A percentile compares a stretch with the other conserved stretches of the same genome.
Evolutionary conservation across 148 eudicot genomes (phyloP).

Genomic region (Pharnaceum exiguum): DNA sequence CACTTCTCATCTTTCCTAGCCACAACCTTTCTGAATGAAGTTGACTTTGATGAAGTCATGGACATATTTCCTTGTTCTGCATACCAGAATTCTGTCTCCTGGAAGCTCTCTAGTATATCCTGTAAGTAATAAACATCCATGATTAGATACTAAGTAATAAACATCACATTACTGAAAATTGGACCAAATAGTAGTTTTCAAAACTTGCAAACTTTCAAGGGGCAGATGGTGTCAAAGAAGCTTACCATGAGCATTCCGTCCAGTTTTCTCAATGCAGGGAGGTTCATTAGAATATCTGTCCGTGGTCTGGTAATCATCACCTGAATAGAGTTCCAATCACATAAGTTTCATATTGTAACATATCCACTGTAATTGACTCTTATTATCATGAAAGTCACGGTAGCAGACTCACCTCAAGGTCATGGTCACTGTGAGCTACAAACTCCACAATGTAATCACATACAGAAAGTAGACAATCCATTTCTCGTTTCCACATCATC

Average conservation of each 20-base stretch:
- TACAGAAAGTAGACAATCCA: conserved; percentile 87
- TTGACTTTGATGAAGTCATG: conserved; percentile 38
- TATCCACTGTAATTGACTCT: neutral
- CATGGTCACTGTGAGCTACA: conserved; percentile 38
- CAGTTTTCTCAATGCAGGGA: conserved; percentile 83
- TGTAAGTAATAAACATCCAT: conserved; percentile 15
- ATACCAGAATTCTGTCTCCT: conserved; percentile 86
- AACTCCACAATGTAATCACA: conserved; percentile 87
- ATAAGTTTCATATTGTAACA: neutral
- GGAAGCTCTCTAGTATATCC: conserved; percentile 79
- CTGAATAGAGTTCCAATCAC: conserved; percentile 29
- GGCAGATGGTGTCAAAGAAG: neutral
- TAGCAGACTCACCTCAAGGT: conserved; percentile 46
- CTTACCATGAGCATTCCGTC: conserved; percentile 89
- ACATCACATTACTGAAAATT: neutral
- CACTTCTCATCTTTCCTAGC: conserved; percentile 76
- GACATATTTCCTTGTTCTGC: conserved; percentile 75
- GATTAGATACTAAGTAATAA: neutral
- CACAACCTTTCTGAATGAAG: conserved; percentile 64
- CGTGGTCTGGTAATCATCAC: conserved; percentile 66
- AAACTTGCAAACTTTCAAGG: too few relatives aligned
- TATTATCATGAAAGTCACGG: neutral
- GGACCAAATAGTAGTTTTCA: neutral
- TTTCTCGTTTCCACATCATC: conserved; percentile 89
- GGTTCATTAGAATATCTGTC: conserved; percentile 70